phyloP scores from a whole-genome alignment of 495 filamentous ascomycete species.

The Chaetomium fimeti region DNA sequence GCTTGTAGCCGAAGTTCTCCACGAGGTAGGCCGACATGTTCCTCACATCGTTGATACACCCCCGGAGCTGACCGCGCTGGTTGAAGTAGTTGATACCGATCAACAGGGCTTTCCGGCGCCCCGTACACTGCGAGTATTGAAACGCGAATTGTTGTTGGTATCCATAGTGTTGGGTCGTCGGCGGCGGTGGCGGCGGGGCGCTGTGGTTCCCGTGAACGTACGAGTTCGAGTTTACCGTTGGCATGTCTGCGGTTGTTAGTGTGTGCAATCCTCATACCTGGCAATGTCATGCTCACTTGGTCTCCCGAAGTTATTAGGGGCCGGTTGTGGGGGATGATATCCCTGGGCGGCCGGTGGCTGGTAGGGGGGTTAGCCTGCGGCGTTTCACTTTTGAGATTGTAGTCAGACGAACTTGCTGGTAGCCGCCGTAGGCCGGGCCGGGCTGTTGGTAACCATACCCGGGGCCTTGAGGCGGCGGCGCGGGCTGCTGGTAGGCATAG shows the following conservation, averaged over 20 bases:
- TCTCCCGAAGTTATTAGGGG: constrained; percentile 35
- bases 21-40: constrained; percentile 95
- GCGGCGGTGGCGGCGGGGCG: constrained; percentile 60
- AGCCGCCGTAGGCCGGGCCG: constrained; percentile 37
- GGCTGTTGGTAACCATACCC: constrained; percentile 52
- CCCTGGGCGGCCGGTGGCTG: constrained; percentile 44
- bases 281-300: constrained; percentile 37
- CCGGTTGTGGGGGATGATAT: constrained; percentile 37
- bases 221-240: constrained; percentile 50
- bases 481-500: constrained; percentile 31
- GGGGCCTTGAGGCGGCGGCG: constrained; percentile 32
- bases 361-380: constrained; percentile 21
- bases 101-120: constrained; percentile 84
- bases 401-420: constrained; percentile 28
- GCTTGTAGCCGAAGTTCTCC: constrained; percentile 85
- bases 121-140: constrained; percentile 90
- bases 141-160: constrained; percentile 82
- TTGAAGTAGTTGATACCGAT: constrained; percentile 99
- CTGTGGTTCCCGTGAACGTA: constrained; percentile 53
- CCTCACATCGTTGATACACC: constrained; percentile 97
- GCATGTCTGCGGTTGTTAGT: constrained; percentile 39
- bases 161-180: constrained; percentile 66
- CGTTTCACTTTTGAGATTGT: constrained; percentile 12
- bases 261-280: constrained; percentile 6
- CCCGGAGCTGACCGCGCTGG: constrained; percentile 85